phyloP scores from a whole-genome alignment of 1,284 basidiomycete species.

The Dichomitus squalens region DNA sequence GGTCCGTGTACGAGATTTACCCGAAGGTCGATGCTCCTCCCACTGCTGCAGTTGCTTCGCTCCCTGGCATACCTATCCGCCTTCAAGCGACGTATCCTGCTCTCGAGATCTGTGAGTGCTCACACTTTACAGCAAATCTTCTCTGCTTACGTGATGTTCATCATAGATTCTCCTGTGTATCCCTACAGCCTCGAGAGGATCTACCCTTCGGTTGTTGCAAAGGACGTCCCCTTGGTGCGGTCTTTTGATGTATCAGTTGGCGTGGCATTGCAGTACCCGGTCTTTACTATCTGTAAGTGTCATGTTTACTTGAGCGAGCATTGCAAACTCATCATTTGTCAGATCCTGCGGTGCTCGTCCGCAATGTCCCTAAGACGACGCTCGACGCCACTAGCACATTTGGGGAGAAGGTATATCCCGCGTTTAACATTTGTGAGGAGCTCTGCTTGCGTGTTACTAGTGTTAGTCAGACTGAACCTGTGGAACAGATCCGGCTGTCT shows the following conservation, averaged over 20 bases:
- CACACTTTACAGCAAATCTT: background rate
- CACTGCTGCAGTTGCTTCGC: background rate
- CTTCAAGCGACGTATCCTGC: constrained; percentile 23
- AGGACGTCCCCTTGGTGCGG: background rate
- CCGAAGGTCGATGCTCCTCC: constrained; percentile 10
- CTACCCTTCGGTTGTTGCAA: constrained; percentile 16
- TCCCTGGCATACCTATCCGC: constrained; percentile 4
- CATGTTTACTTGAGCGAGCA: background rate
- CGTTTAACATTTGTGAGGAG: constrained; percentile 24
- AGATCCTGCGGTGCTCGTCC: constrained; percentile 6
- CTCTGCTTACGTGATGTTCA: background rate
- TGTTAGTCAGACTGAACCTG: background rate
- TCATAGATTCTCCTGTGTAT: constrained; percentile 29
- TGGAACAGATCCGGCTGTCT: constrained; percentile 22
- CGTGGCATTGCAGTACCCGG: constrained; percentile 16
- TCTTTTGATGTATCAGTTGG: constrained; percentile 3
- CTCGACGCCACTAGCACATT: constrained; percentile 1
- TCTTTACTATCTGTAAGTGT: constrained; percentile 23
- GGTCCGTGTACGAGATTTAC: constrained; percentile 33
- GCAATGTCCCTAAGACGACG: background rate
- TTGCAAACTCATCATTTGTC: background rate
- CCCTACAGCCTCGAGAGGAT: constrained; percentile 22
- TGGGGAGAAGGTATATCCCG: constrained; percentile 25
- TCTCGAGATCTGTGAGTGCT: constrained; percentile 28
- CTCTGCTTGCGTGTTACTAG: background rate